A percentile compares a stretch with the other conserved stretches of the same genome.
Evolutionary conservation across 1,139 yeast genomes (phyloP).

Genomic region (Suzukiozyma palmioleophila): DNA sequence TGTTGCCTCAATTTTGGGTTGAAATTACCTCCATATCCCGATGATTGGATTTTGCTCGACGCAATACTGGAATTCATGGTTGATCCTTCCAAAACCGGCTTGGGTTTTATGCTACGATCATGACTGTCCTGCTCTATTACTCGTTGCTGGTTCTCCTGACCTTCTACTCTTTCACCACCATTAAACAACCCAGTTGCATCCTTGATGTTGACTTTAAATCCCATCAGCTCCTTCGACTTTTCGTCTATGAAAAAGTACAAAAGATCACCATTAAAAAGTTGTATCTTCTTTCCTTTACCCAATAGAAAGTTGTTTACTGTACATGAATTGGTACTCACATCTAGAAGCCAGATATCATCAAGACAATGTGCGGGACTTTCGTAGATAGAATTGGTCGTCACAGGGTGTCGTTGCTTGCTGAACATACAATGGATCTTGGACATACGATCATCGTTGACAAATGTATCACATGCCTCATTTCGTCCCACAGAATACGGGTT

Average conservation of each 20-base stretch:
- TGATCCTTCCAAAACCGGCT: constrained; percentile 17
- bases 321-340: constrained; percentile 77
- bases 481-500: constrained; percentile 66
- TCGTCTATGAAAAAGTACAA: constrained; percentile 64
- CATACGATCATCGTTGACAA: constrained; percentile 66
- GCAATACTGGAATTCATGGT: constrained; percentile 8
- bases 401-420: constrained; percentile 55
- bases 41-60: constrained; percentile 1
- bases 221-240: constrained; percentile 44
- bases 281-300: constrained; percentile 59
- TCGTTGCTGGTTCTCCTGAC: constrained; percentile 14
- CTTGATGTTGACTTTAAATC: constrained; percentile 46
- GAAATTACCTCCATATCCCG: constrained; percentile 26
- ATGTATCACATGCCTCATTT: constrained; percentile 53
- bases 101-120: constrained; percentile 28
- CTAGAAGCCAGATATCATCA: constrained; percentile 80
- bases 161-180: constrained; percentile 23
- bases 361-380: constrained; percentile 66
- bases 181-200: constrained; percentile 59
- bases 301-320: constrained; percentile 56
- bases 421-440: constrained; percentile 82
- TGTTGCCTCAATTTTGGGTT: constrained; percentile 25
- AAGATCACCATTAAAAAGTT: constrained; percentile 59
- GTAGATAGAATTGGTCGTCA: constrained; percentile 44
- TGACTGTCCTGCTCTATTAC: constrained; percentile 23